These are phyloP conservation scores for Graphium sp. DNA, from an alignment of 2,329 filamentous ascomycete species.

Conservation along the genomic window DNA sequence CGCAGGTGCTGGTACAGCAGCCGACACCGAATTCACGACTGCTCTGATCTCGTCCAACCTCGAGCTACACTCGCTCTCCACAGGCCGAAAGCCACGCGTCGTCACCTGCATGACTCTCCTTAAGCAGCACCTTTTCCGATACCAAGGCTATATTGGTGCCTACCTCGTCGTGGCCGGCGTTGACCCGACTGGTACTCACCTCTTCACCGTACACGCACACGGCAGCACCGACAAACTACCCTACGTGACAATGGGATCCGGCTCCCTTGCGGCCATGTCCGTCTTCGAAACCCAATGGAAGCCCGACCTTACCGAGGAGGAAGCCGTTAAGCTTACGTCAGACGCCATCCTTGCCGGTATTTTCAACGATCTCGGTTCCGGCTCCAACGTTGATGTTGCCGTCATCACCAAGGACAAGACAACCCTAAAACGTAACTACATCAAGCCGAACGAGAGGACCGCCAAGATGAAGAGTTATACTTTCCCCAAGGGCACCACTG, in stretches of 20 bases:
- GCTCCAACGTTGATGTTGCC: slow-evolving; percentile 93
- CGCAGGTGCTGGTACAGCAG: slow-evolving; percentile 90
- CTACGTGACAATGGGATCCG: slow-evolving; percentile 95
- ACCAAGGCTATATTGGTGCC: slow-evolving; percentile 94
- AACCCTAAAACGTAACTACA: slow-evolving; percentile 79
- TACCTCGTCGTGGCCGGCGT: slow-evolving; percentile 95
- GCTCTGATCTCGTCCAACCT: slow-evolving; percentile 97
- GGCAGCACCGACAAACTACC: slow-evolving; percentile 97
- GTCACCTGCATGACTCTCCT: slow-evolving; percentile 99
- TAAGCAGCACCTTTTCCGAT: slow-evolving; percentile 97
- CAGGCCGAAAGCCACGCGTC: slow-evolving; percentile 89
- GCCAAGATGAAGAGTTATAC: slow-evolving; percentile 88
- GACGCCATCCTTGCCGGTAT: slow-evolving; percentile 93
- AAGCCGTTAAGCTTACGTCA: slow-evolving; percentile 65
- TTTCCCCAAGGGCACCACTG: slow-evolving; percentile 85
- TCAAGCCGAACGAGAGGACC: slow-evolving; percentile 80
- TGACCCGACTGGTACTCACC: slow-evolving; percentile 84
- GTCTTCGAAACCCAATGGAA: slow-evolving; percentile 97
- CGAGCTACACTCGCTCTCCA: slow-evolving; percentile 91
- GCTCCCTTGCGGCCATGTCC: slow-evolving; percentile 90
- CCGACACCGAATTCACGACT: slow-evolving; percentile 98
- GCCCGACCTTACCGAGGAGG: slow-evolving; percentile 55
- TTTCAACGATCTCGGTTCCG: slow-evolving; percentile 94
- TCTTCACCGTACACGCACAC: slow-evolving; percentile 97
- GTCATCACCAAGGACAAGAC: slow-evolving; percentile 95